Evolutionary conservation across 192 early-diverging fungal species (phyloP).

Genomic region (Coemansia sp.): DNA sequence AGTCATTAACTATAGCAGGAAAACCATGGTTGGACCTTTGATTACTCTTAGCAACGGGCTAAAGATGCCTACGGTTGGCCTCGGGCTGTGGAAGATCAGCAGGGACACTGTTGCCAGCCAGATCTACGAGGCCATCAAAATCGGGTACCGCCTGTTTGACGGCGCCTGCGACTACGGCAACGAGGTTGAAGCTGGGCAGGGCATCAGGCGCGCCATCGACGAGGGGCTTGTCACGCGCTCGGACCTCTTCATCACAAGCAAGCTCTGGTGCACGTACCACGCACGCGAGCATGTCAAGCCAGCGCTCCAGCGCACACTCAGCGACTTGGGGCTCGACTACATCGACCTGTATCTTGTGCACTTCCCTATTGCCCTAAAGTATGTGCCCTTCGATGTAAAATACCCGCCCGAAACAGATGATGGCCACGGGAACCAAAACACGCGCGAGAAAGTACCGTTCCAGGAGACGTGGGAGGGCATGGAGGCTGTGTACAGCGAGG

Average conservation of each 20-base stretch:
- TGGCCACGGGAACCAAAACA: constrained; percentile 16
- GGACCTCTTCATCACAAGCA: constrained; percentile 77
- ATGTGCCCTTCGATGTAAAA: constrained; percentile 25
- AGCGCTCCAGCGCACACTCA: constrained; percentile 60
- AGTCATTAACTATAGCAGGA: neutral
- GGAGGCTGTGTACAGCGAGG: constrained; percentile 50
- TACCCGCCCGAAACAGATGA: constrained; percentile 30
- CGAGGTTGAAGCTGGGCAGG: constrained; percentile 74
- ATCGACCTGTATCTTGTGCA: constrained; percentile 83
- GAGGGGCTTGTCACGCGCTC: constrained; percentile 56
- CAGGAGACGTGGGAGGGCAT: constrained; percentile 60
- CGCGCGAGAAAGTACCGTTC: constrained; percentile 34
- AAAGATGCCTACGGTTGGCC: constrained; percentile 62
- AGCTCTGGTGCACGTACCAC: constrained; percentile 71
- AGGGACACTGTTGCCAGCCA: constrained; percentile 56
- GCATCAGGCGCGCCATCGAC: constrained; percentile 56
- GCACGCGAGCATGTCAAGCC: constrained; percentile 60
- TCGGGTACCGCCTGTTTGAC: constrained; percentile 71
- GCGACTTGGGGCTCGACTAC: constrained; percentile 68
- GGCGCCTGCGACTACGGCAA: constrained; percentile 70
- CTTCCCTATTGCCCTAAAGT: constrained; percentile 63
- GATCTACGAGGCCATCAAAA: constrained; percentile 61
- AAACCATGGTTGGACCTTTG: constrained; percentile 10
- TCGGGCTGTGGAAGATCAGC: constrained; percentile 63
- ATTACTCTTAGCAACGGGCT: constrained; percentile 59